These are phyloP conservation scores for Fraxinus excelsior DNA, from an alignment of 257 asterid genomes.

Conservation along the genomic window DNA sequence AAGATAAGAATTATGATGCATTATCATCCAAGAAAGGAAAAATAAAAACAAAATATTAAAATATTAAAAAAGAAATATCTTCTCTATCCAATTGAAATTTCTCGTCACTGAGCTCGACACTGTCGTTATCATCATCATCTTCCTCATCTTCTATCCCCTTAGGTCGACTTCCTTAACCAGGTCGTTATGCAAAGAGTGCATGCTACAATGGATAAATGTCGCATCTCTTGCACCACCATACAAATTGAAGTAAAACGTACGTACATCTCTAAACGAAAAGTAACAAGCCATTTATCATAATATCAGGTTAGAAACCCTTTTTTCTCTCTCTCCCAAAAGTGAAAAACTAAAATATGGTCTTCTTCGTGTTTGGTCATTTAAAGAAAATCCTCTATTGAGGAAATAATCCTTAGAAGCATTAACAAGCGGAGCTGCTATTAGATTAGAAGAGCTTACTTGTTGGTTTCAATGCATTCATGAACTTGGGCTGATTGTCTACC, in stretches of 20 bases:
- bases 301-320: no score
- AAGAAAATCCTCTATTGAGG: no score
- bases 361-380: no score
- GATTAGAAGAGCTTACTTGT: no score
- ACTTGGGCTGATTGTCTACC: no score
- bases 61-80: slow-evolving; percentile 52
- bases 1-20: neutral
- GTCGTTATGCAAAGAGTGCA: slow-evolving; percentile 68
- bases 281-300: no score
- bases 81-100: slow-evolving; percentile 62
- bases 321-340: no score
- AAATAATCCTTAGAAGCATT: no score
- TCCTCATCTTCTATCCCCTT: slow-evolving; percentile 91
- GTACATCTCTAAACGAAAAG: slow-evolving; percentile 13
- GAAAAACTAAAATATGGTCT: no score
- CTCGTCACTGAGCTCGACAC: slow-evolving; percentile 56
- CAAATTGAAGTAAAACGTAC: neutral
- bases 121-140: slow-evolving; percentile 31
- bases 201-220: slow-evolving; percentile 28
- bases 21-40: no score
- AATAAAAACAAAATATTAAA: neutral
- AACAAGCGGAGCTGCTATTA: no score
- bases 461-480: no score
- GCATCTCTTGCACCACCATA: slow-evolving; percentile 43
- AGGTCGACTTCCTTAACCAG: slow-evolving; percentile 82